These are phyloP conservation scores for Chaetomidium leptoderma DNA, from an alignment of 495 filamentous ascomycete species.

Conservation along the genomic window DNA sequence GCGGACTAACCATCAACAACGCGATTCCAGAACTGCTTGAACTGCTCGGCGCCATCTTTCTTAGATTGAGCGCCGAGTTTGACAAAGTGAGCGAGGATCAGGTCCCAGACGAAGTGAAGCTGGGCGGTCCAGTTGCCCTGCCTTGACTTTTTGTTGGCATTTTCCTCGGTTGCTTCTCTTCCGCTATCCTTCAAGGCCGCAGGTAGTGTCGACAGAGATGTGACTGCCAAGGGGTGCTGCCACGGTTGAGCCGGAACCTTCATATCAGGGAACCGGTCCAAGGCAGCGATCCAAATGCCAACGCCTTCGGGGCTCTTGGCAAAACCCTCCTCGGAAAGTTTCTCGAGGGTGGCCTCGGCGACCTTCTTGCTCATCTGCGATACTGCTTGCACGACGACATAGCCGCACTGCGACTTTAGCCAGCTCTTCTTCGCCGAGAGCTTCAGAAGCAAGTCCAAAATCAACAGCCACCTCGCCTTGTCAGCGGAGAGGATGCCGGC, in stretches of 20 bases:
- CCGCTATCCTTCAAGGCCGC: constrained; percentile 77
- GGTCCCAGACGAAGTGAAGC: constrained; percentile 83
- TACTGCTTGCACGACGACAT: constrained; percentile 56
- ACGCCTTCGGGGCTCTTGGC: constrained; percentile 79
- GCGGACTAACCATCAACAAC: constrained; percentile 71
- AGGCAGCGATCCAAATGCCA: constrained; percentile 74
- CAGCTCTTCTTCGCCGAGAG: constrained; percentile 68
- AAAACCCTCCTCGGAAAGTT: constrained; percentile 57
- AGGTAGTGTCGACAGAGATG: constrained; percentile 59
- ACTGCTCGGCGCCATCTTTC: constrained; percentile 41
- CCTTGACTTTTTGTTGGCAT: constrained; percentile 38
- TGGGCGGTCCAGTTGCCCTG: constrained; percentile 70
- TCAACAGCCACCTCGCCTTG: constrained; percentile 55
- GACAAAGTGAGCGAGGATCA: constrained; percentile 56
- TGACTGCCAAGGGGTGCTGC: constrained; percentile 65
- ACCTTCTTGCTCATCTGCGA: constrained; percentile 48
- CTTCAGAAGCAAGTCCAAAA: constrained; percentile 57
- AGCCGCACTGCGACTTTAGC: constrained; percentile 83
- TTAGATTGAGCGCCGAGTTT: constrained; percentile 30
- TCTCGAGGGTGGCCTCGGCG: constrained; percentile 58
- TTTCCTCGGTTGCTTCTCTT: constrained; percentile 47
- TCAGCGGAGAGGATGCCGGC: constrained; percentile 64
- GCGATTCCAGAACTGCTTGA: constrained; percentile 81
- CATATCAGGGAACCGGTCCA: constrained; percentile 58
- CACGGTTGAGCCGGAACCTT: constrained; percentile 65